phyloP scores from a whole-genome alignment of 73 alveolate species.

The Durusdinium trenchii region DNA sequence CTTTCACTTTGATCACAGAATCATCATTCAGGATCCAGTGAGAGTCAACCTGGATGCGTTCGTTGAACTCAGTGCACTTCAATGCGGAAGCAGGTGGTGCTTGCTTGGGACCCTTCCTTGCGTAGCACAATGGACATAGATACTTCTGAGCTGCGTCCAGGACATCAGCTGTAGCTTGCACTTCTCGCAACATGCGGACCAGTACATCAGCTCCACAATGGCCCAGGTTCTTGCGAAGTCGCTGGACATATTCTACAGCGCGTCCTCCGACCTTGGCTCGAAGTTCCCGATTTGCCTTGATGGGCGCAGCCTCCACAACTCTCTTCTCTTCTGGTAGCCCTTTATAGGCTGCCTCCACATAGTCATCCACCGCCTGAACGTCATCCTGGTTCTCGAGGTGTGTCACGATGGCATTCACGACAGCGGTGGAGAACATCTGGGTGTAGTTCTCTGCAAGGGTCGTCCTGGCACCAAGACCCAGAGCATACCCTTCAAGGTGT shows the following conservation, averaged over 20 bases:
- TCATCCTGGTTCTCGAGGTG: neutral
- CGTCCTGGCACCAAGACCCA: too few relatives aligned
- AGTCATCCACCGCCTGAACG: too few relatives aligned
- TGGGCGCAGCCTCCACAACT: neutral
- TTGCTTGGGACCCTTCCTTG: neutral
- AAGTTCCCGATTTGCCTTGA: neutral
- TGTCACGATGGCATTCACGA: neutral
- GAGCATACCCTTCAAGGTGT: too few relatives aligned
- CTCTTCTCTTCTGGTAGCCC: neutral
- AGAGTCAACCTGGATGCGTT: neutral
- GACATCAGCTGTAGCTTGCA: neutral
- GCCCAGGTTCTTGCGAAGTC: constrained; percentile 40
- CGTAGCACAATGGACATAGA: constrained; percentile 1
- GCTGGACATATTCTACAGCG: neutral
- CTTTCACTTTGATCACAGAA: neutral
- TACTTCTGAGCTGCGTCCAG: neutral
- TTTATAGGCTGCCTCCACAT: neutral
- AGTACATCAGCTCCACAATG: neutral
- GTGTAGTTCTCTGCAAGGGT: neutral
- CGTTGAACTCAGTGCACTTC: neutral
- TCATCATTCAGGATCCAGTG: neutral
- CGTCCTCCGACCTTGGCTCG: neutral
- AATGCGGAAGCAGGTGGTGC: neutral
- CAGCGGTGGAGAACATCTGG: neutral
- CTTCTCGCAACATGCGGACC: neutral